phyloP scores from a whole-genome alignment of 306 rosid species.

The Vachellia pachyceras region DNA sequence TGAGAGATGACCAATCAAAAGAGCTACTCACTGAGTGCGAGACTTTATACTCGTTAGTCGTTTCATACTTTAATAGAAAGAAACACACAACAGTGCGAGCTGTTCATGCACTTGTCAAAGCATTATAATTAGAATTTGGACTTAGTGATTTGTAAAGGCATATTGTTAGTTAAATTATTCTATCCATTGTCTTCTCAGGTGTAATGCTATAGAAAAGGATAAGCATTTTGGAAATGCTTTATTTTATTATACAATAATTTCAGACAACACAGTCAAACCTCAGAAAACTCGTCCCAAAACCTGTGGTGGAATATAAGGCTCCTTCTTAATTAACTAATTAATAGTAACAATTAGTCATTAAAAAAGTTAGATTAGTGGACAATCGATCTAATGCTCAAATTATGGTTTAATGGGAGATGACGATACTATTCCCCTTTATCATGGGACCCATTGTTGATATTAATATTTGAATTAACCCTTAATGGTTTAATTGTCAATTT shows the following conservation, averaged over 20 bases:
- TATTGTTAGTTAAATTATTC: background rate
- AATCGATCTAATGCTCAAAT: constrained; percentile 28
- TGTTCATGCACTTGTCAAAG: background rate
- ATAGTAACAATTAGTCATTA: background rate
- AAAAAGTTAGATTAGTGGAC: background rate
- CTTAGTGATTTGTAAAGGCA: constrained; percentile 9
- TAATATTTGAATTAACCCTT: too few relatives aligned
- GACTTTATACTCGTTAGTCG: too few relatives aligned
- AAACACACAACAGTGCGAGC: background rate
- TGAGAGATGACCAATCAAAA: too few relatives aligned
- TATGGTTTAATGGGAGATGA: constrained; percentile 34
- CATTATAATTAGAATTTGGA: constrained; percentile 30
- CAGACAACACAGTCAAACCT: background rate
- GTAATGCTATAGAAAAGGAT: constrained; percentile 2
- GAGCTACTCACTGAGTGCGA: too few relatives aligned
- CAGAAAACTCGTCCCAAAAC: background rate
- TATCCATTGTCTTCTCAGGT: background rate
- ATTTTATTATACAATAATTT: background rate
- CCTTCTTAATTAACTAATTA: background rate
- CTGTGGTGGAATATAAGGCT: background rate
- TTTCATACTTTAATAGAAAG: too few relatives aligned
- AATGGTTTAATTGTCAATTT: background rate
- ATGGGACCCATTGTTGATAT: background rate
- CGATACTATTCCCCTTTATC: background rate
- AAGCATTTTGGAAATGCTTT: constrained; percentile 28